A percentile compares a stretch with the other conserved stretches of the same genome.
phyloP scores from a whole-genome alignment of 805 yeast species.

The Saccharomycopsis schoenii region DNA sequence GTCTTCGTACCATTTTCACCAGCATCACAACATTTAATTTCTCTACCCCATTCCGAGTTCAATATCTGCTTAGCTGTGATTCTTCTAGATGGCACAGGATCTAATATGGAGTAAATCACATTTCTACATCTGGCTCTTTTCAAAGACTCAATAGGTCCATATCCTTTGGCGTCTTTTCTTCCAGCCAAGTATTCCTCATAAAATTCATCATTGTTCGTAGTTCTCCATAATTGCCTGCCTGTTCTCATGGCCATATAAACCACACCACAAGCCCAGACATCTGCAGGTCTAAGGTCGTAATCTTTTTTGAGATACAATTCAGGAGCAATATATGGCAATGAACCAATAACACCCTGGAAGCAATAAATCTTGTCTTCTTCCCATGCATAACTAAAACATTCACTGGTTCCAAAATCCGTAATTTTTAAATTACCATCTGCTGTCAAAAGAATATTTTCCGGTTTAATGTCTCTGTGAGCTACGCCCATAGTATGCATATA shows the following conservation, averaged over 20 bases:
- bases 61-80: slow-evolving; percentile 81
- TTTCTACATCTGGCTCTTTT: slow-evolving; percentile 85
- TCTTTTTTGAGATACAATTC: slow-evolving; percentile 59
- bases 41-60: slow-evolving; percentile 94
- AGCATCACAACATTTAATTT: slow-evolving; percentile 68
- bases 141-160: slow-evolving; percentile 80
- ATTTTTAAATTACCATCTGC: slow-evolving; percentile 66
- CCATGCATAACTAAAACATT: slow-evolving; percentile 81
- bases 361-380: slow-evolving; percentile 50
- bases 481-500: slow-evolving; percentile 89
- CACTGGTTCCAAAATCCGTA: slow-evolving; percentile 83
- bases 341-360: slow-evolving; percentile 73
- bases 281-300: slow-evolving; percentile 76
- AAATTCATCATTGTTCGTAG: slow-evolving; percentile 75
- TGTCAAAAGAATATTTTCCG: slow-evolving; percentile 73
- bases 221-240: slow-evolving; percentile 87
- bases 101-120: slow-evolving; percentile 86
- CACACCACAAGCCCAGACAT: slow-evolving; percentile 90
- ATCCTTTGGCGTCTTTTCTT: slow-evolving; percentile 75
- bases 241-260: slow-evolving; percentile 92
- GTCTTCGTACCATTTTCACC: slow-evolving; percentile 32
- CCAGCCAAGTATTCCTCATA: slow-evolving; percentile 65
- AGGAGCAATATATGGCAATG: slow-evolving; percentile 86
- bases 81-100: slow-evolving; percentile 82
- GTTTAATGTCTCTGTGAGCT: slow-evolving; percentile 82